Conservation (phyloP, 345 rosid genomes). For the Eucalyptus microcorys region DNA sequence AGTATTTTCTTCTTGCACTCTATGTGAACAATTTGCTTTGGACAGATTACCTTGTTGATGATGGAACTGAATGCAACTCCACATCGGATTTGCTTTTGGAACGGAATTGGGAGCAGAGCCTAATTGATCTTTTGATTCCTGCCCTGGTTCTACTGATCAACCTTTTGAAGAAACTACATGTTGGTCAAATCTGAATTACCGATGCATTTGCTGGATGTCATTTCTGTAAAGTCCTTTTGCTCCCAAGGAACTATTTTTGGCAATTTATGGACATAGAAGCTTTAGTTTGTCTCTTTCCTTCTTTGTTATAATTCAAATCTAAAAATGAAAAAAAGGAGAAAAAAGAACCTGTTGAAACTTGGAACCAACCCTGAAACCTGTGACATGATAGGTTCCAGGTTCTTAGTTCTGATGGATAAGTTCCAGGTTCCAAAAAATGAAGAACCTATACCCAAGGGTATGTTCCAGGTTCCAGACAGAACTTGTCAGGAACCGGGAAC, state of each 20-base stretch:
- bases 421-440: too few relatives aligned
- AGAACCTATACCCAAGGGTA: rapidly evolving
- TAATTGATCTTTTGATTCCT: constrained; percentile 82
- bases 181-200: constrained; percentile 7
- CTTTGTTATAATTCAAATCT: too few relatives aligned
- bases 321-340: too few relatives aligned
- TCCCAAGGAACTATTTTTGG: too few relatives aligned
- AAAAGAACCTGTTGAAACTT: rapidly evolving
- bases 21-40: background rate
- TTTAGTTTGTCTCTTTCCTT: too few relatives aligned
- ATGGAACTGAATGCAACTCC: constrained; percentile 89
- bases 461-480: rapidly evolving
- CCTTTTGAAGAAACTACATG: constrained; percentile 78
- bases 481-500: rapidly evolving
- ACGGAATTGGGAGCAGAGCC: constrained; percentile 85
- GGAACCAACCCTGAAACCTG: too few relatives aligned
- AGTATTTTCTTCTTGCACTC: background rate
- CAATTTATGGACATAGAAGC: too few relatives aligned
- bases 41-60: constrained; percentile 92
- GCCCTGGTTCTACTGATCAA: constrained; percentile 56
- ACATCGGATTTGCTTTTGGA: constrained; percentile 88
- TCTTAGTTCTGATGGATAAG: too few relatives aligned
- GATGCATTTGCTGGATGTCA: background rate
- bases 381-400: too few relatives aligned
- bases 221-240: background rate